These are phyloP conservation scores for Talaromyces marneffei DNA, from an alignment of 2,329 filamentous ascomycete species.

Conservation along the genomic window DNA sequence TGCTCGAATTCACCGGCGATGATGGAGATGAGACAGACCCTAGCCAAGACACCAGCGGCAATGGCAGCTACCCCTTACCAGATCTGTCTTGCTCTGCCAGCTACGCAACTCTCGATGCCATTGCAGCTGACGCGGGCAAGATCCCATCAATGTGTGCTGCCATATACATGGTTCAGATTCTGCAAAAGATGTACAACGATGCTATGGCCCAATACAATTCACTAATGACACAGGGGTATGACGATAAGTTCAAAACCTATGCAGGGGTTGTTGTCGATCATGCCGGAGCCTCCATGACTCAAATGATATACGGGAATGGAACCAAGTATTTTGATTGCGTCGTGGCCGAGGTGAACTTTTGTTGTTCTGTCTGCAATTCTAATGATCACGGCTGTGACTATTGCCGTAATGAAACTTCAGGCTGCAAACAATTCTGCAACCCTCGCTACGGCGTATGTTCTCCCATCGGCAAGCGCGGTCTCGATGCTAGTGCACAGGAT, in stretches of 20 bases:
- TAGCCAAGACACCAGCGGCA: neutral
- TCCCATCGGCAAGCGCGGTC: neutral
- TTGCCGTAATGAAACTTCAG: neutral
- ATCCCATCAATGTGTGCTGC: neutral
- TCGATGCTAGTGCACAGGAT: neutral
- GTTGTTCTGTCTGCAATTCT: neutral
- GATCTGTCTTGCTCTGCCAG: neutral
- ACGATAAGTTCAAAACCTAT: neutral
- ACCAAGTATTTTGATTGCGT: neutral
- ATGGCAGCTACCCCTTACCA: neutral
- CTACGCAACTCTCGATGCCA: neutral
- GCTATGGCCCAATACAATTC: neutral
- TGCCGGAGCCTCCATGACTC: neutral
- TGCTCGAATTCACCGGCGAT: slow-evolving; percentile 9
- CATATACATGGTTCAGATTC: neutral
- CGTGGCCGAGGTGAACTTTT: neutral
- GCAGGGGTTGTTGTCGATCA: neutral
- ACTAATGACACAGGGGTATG: neutral
- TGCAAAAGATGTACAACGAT: neutral
- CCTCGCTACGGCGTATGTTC: neutral
- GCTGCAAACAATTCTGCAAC: neutral
- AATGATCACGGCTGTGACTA: neutral
- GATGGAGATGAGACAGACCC: neutral
- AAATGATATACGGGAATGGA: neutral
- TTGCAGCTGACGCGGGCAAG: neutral